phyloP scores from a whole-genome alignment of 495 filamentous ascomycete genomes.

The Hypoxylon crocopeplum region DNA sequence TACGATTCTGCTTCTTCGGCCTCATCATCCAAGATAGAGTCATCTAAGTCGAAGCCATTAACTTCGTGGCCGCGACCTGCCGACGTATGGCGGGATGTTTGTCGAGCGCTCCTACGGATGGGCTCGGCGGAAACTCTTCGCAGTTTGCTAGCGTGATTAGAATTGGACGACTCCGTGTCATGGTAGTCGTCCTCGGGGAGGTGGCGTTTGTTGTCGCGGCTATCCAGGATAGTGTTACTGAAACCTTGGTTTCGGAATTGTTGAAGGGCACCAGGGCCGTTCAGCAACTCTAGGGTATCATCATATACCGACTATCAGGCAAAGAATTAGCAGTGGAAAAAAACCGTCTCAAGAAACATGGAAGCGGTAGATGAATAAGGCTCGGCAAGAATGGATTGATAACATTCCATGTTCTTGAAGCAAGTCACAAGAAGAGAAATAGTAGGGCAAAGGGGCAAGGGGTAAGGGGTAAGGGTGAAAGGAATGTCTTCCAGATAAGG shows the following conservation, averaged over 20 bases:
- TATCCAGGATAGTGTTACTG: not conserved
- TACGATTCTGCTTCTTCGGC: not conserved
- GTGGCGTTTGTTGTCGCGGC: slow-evolving; percentile 11
- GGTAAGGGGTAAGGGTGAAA: too few species aligned
- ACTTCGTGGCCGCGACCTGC: slow-evolving; percentile 13
- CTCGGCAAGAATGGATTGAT: too few species aligned
- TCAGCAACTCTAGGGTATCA: slow-evolving; percentile 13
- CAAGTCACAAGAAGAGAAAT: too few species aligned
- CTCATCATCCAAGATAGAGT: slow-evolving; percentile 2
- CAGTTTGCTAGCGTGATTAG: not conserved
- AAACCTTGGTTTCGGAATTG: slow-evolving; percentile 3
- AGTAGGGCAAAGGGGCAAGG: too few species aligned
- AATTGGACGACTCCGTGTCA: slow-evolving; percentile 39
- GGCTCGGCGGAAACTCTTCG: not conserved
- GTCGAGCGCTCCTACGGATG: slow-evolving; percentile 31
- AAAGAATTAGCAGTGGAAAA: slow-evolving; percentile 18
- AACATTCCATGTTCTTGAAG: too few species aligned
- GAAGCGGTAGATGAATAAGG: too few species aligned
- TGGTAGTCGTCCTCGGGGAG: slow-evolving; percentile 41
- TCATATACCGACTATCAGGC: slow-evolving; percentile 21
- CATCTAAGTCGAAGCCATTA: slow-evolving; percentile 3
- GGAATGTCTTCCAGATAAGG: too few species aligned
- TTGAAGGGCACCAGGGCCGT: slow-evolving; percentile 12
- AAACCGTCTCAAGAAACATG: too few species aligned
- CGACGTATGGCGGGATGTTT: slow-evolving; percentile 27